Percentiles rank a stretch among this genome's conserved stretches.
Evolutionary conservation across 768 basidiomycete genomes (phyloP).

Genomic region (Roridomyces roridus): DNA sequence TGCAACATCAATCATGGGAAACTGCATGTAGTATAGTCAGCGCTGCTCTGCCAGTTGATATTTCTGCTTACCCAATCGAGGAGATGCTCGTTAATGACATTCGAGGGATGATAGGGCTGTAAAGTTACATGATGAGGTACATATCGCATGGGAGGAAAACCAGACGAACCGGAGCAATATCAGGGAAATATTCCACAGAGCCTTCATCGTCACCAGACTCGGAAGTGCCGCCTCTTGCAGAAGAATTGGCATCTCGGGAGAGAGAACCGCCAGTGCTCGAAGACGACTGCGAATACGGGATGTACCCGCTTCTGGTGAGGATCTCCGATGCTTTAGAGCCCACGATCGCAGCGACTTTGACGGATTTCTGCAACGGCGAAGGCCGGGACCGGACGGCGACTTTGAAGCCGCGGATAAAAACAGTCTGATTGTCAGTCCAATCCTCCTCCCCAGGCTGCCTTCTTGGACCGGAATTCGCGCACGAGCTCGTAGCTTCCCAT

Average conservation of each 20-base stretch:
- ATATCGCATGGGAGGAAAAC: background rate
- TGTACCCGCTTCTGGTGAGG: background rate
- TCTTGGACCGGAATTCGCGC: constrained; percentile 1
- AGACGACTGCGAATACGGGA: background rate
- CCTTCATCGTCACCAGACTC: background rate
- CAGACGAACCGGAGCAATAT: too few species aligned
- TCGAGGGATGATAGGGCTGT: background rate
- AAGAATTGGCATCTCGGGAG: constrained; percentile 1
- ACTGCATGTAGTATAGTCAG: too few species aligned
- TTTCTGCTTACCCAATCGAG: background rate
- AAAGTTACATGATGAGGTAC: background rate
- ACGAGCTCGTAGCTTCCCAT: constrained; percentile 15
- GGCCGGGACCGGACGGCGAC: constrained; percentile 6
- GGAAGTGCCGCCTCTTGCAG: background rate
- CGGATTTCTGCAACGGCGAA: background rate
- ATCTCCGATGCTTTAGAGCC: background rate
- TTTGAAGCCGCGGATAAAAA: constrained; percentile 22
- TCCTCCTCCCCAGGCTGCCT: background rate
- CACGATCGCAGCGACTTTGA: background rate
- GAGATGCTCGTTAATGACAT: constrained; percentile 3
- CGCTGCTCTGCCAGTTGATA: too few species aligned
- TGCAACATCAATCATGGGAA: background rate
- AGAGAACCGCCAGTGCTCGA: background rate
- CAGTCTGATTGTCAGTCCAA: constrained; percentile 11
- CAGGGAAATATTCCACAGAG: too few species aligned